These are phyloP conservation scores for Blastomyces emzantsi DNA, from an alignment of 2,329 filamentous ascomycete genomes.

Conservation along the genomic window DNA sequence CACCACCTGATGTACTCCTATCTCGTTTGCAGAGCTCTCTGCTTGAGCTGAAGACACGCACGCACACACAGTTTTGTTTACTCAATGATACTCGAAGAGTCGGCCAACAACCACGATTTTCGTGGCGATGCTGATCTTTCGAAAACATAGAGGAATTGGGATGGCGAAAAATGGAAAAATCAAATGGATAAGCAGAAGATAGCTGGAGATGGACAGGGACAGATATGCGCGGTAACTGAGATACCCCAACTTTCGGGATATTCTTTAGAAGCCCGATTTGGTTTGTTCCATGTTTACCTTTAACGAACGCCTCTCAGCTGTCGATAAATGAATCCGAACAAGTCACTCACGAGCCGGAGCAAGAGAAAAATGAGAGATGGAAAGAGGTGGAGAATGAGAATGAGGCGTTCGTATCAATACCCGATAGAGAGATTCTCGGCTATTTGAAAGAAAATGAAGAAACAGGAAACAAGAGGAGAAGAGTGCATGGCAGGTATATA, in stretches of 20 bases:
- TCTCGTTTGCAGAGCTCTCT: not conserved
- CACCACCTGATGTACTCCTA: no score
- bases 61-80: not conserved
- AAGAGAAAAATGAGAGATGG: not conserved
- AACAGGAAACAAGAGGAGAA: no score
- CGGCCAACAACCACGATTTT: not conserved
- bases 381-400: not conserved
- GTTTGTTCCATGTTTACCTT: not conserved
- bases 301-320: not conserved
- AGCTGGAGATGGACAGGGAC: not conserved
- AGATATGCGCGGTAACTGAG: not conserved
- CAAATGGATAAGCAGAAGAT: not conserved
- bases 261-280: not conserved
- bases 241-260: no score
- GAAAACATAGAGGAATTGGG: not conserved
- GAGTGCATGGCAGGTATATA: not conserved
- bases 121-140: not conserved
- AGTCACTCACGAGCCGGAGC: no score
- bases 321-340: not conserved
- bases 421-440: not conserved
- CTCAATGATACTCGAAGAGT: not conserved
- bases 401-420: not conserved
- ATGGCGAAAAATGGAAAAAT: not conserved
- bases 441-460: not conserved
- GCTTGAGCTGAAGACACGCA: not conserved